A percentile compares a stretch with the other conserved stretches of the same genome.
Evolutionary conservation across 345 rosid genomes (phyloP).

Genomic region (Cardamine resedifolia): DNA sequence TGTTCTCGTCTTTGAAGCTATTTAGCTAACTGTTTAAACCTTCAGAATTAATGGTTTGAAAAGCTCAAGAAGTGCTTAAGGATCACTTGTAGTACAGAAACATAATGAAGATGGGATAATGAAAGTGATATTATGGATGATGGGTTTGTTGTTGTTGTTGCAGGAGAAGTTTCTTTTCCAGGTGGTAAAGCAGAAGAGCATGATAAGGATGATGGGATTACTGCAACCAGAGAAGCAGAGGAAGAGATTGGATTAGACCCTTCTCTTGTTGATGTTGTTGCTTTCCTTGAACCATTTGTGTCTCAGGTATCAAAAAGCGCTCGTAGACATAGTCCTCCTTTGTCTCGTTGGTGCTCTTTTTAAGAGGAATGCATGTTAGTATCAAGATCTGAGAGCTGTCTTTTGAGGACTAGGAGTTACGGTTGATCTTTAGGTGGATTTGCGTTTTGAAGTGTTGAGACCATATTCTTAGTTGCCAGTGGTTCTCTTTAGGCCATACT

Average conservation of each 20-base stretch:
- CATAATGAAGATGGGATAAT: neutral
- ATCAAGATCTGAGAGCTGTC: neutral
- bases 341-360: conserved; percentile 6
- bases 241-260: conserved; percentile 68
- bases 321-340: neutral
- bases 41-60: neutral
- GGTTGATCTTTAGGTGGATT: neutral
- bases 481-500: neutral
- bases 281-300: conserved; percentile 69
- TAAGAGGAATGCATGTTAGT: neutral
- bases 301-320: conserved; percentile 56
- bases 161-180: conserved; percentile 74
- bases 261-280: conserved; percentile 55
- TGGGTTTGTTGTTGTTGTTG: conserved; percentile 7
- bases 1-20: neutral
- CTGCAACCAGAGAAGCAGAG: conserved; percentile 59
- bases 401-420: neutral
- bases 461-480: neutral
- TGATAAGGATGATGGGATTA: conserved; percentile 56
- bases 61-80: neutral
- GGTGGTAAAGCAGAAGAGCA: conserved; percentile 68
- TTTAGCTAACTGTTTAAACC: neutral
- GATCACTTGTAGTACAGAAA: neutral
- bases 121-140: no score
- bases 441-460: neutral